These are phyloP conservation scores for Penicillium sumatraense DNA, from an alignment of 2,329 filamentous ascomycete genomes.

Conservation along the genomic window DNA sequence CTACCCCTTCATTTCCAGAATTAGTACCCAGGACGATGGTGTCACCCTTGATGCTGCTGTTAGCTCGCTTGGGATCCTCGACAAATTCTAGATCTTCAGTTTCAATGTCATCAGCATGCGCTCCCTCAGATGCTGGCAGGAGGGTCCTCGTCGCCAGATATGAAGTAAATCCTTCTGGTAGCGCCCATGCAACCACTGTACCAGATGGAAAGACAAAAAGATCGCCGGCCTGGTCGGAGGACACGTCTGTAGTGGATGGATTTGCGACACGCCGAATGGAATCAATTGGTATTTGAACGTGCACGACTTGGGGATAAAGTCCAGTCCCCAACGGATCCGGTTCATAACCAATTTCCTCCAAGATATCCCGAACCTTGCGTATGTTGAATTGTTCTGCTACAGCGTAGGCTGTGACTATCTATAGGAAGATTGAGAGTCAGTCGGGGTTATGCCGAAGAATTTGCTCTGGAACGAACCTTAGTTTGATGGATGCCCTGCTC, in stretches of 20 bases:
- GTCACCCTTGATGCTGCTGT: constrained; percentile 81
- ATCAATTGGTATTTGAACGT: constrained; percentile 58
- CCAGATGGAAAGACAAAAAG: constrained; percentile 96
- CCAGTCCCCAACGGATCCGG: constrained; percentile 67
- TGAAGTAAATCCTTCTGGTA: constrained; percentile 74
- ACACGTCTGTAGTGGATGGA: constrained; percentile 42
- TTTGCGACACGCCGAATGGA: constrained; percentile 50
- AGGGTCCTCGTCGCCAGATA: constrained; percentile 73
- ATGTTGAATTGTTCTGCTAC: constrained; percentile 71
- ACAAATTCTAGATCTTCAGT: constrained; percentile 89
- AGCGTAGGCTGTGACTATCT: constrained; percentile 67
- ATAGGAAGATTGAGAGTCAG: constrained; percentile 12
- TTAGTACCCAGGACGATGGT: constrained; percentile 87
- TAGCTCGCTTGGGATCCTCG: constrained; percentile 73
- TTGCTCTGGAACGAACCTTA: constrained; percentile 33
- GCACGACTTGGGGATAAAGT: constrained; percentile 68
- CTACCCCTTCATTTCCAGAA: constrained; percentile 31
- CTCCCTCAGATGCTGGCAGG: constrained; percentile 73
- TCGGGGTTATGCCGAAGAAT: not conserved
- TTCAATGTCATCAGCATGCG: constrained; percentile 74
- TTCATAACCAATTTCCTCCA: constrained; percentile 63
- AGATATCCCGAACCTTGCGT: constrained; percentile 59
- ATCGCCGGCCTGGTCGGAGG: constrained; percentile 67
- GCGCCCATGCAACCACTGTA: constrained; percentile 88
- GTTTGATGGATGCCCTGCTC: constrained; percentile 42